phyloP scores from a whole-genome alignment of 1,284 basidiomycete species.

The Rhizopogon hawkerae region DNA sequence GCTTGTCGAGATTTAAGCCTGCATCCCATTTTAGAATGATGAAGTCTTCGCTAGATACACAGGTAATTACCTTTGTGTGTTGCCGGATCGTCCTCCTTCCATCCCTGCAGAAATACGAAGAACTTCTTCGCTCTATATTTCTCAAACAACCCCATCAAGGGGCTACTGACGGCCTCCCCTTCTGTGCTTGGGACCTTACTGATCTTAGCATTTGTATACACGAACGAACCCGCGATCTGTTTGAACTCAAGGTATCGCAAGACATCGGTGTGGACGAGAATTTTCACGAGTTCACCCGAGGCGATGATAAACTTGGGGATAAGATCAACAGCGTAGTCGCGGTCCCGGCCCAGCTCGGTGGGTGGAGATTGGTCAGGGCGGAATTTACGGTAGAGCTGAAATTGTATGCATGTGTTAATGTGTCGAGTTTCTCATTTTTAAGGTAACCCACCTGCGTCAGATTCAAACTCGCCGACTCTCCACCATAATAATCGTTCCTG shows the following conservation, averaged over 20 bases:
- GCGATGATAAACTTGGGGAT: constrained; percentile 98
- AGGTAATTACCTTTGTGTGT: constrained; percentile 81
- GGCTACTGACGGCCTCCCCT: constrained; percentile 91
- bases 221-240: constrained; percentile 97
- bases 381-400: constrained; percentile 95
- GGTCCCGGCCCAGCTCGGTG: constrained; percentile 80
- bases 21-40: constrained; percentile 3
- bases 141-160: constrained; percentile 98
- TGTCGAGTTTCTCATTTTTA: constrained; percentile 6
- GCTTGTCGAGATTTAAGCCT: constrained; percentile 82
- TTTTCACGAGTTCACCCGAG: constrained; percentile 95
- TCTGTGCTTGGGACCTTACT: constrained; percentile 98
- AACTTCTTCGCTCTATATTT: constrained; percentile 98
- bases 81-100: constrained; percentile 89
- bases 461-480: constrained; percentile 95
- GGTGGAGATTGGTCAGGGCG: constrained; percentile 66
- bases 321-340: constrained; percentile 94
- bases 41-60: constrained; percentile 1
- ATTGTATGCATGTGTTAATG: constrained; percentile 16
- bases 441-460: constrained; percentile 74
- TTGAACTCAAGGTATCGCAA: constrained; percentile 99
- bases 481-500: constrained; percentile 98
- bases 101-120: constrained; percentile 94
- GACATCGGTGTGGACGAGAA: constrained; percentile 98
- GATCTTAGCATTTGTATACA: constrained; percentile 94